A percentile compares a stretch with the other conserved stretches of the same genome.
phyloP scores from a whole-genome alignment of 257 asterid genomes.

The Sherardia arvensis region DNA sequence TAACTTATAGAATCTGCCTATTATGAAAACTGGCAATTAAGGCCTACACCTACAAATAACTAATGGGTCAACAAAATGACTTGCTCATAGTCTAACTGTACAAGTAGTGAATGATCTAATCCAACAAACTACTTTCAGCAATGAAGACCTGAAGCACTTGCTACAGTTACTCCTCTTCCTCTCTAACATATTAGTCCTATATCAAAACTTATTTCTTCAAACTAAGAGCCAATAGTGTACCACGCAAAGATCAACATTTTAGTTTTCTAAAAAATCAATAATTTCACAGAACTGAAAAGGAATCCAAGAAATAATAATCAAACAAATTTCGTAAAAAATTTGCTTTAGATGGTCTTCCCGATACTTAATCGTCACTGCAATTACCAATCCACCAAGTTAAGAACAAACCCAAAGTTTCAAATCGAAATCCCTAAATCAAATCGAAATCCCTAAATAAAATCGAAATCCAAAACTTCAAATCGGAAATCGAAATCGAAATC shows the following conservation, averaged over 20 bases:
- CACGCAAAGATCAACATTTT: too few relatives aligned
- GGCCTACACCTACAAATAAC: not conserved
- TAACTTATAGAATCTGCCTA: not conserved
- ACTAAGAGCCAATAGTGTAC: not conserved
- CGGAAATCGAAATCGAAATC: too few relatives aligned
- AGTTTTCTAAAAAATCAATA: not conserved
- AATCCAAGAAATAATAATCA: too few relatives aligned
- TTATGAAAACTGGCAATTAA: not conserved
- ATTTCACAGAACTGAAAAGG: too few relatives aligned
- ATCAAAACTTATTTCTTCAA: not conserved
- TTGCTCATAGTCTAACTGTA: not conserved
- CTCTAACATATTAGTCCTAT: not conserved
- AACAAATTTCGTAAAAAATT: not conserved
- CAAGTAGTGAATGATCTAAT: not conserved
- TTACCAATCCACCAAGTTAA: too few relatives aligned
- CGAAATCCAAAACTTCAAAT: too few relatives aligned
- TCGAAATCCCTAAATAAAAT: too few relatives aligned
- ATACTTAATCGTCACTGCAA: too few relatives aligned
- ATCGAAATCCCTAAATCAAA: too few relatives aligned
- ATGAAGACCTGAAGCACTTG: not conserved
- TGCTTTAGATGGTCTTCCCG: too few relatives aligned
- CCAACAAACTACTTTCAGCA: not conserved
- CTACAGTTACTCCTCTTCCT: too few relatives aligned
- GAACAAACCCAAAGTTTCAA: too few relatives aligned
- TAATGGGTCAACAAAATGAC: not conserved